phyloP scores from a whole-genome alignment of 352 stramenopile species.

The Pythium insidiosum region DNA sequence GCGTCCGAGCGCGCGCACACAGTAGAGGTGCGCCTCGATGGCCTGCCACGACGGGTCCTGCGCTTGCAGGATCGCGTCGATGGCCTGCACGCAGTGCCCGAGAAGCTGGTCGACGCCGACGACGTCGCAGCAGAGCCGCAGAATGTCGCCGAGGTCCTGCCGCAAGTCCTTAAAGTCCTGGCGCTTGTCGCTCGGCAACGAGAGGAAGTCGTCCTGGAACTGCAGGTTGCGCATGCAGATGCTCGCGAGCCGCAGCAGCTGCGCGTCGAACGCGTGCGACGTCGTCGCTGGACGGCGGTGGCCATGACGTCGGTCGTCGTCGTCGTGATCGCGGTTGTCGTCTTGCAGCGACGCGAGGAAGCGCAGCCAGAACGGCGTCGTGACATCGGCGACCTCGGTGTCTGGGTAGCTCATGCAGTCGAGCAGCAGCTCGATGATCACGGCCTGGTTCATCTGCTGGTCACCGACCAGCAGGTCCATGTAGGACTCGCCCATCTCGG shows the following conservation, averaged over 20 bases:
- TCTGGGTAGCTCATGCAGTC: conserved; percentile 83
- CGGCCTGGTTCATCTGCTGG: conserved; percentile 41
- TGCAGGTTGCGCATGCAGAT: conserved; percentile 82
- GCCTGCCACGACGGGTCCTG: conserved; percentile 55
- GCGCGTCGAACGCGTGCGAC: conserved; percentile 27
- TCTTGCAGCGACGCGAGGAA: conserved; percentile 28
- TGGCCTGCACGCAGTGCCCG: conserved; percentile 64
- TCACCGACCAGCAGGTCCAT: conserved; percentile 68
- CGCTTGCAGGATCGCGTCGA: conserved; percentile 61
- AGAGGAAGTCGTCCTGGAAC: conserved; percentile 60
- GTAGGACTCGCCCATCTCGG: conserved; percentile 85
- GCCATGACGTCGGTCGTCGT: no score
- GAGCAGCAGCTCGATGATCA: conserved; percentile 78
- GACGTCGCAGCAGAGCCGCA: conserved; percentile 70
- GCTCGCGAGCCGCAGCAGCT: conserved; percentile 45
- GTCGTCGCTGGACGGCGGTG: conserved; percentile 2
- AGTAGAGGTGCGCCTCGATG: conserved; percentile 78
- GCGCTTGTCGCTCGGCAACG: conserved; percentile 56
- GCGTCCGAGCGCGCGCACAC: conserved; percentile 74
- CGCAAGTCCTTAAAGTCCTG: conserved; percentile 81
- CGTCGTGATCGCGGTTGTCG: no score
- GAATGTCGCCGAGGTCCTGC: conserved; percentile 70
- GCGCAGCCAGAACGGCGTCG: conserved; percentile 78
- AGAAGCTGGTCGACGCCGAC: conserved; percentile 65
- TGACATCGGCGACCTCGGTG: conserved; percentile 73